Conservation (phyloP, 768 basidiomycete species). For the Mycena filopes region DNA sequence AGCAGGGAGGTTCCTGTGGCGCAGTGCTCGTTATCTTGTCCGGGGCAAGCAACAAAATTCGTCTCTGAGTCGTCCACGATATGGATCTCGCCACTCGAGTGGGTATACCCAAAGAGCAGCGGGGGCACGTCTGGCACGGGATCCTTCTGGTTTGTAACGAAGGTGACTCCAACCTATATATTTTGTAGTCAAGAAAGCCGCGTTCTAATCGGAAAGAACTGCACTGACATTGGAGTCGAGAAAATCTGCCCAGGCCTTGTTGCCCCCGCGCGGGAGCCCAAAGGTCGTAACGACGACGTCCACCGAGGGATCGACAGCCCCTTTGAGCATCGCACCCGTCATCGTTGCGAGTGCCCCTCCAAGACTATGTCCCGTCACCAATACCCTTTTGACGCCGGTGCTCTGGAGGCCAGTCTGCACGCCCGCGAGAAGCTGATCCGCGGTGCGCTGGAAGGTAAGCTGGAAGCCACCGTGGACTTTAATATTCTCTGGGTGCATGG, state of each 20-base stretch:
- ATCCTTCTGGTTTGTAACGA: constrained; percentile 54
- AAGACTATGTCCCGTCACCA: constrained; percentile 54
- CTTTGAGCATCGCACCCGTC: constrained; percentile 53
- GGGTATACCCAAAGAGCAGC: constrained; percentile 47
- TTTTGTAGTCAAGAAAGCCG: no score
- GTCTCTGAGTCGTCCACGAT: constrained; percentile 40
- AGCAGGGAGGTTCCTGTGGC: constrained; percentile 9
- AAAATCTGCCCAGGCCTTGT: constrained; percentile 55
- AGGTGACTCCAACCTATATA: constrained; percentile 43
- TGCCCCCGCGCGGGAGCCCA: constrained; percentile 57
- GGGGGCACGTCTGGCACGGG: constrained; percentile 53
- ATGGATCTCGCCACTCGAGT: constrained; percentile 46
- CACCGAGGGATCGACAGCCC: constrained; percentile 46
- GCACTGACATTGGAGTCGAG: constrained; percentile 46
- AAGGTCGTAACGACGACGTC: constrained; percentile 48
- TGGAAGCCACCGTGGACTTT: constrained; percentile 54
- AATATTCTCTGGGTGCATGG: constrained; percentile 38
- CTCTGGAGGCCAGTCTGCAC: constrained; percentile 41
- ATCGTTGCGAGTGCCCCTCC: constrained; percentile 59
- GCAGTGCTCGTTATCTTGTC: constrained; percentile 49
- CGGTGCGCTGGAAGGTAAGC: constrained; percentile 48
- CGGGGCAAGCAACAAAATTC: constrained; percentile 47
- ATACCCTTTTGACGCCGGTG: constrained; percentile 45
- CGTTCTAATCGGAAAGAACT: background rate
- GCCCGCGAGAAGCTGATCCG: constrained; percentile 44